phyloP scores from a whole-genome alignment of 805 yeast genomes.

The Candida golubevii region DNA sequence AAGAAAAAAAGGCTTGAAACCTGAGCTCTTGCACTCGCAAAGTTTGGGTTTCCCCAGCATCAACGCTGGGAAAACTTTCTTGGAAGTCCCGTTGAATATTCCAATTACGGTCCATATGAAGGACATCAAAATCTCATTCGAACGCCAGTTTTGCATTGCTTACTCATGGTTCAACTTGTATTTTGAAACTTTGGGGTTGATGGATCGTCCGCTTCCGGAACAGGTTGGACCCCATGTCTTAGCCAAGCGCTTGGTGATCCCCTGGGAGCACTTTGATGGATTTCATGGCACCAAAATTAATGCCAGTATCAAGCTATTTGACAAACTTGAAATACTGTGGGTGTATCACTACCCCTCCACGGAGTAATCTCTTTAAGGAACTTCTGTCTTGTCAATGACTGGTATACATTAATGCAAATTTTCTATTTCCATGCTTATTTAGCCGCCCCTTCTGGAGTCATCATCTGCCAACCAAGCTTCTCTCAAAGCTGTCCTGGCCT shows the following conservation, averaged over 20 bases:
- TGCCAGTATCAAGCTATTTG: conserved; percentile 49
- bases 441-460: conserved; percentile 27
- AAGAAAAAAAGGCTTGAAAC: conserved; percentile 2
- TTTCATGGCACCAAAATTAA: conserved; percentile 53
- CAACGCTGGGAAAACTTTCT: conserved; percentile 4
- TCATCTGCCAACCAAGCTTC: conserved; percentile 28
- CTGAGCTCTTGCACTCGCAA: conserved; percentile 2
- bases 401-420: background rate
- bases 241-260: conserved; percentile 4
- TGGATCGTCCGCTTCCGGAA: conserved; percentile 8
- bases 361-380: background rate
- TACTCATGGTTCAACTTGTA: conserved; percentile 30
- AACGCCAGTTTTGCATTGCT: conserved; percentile 12
- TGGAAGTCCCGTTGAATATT: conserved; percentile 6
- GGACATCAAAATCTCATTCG: conserved; percentile 17
- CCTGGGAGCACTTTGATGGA: conserved; percentile 58
- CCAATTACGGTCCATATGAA: conserved; percentile 6
- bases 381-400: background rate
- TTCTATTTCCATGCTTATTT: background rate
- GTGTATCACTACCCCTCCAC: conserved; percentile 5
- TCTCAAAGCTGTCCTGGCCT: conserved; percentile 21
- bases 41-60: conserved; percentile 8
- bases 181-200: conserved; percentile 20
- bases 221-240: background rate
- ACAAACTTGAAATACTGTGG: conserved; percentile 43